These are phyloP conservation scores for Ascodesmis nigricans DNA, from an alignment of 495 filamentous ascomycete genomes.

Conservation along the genomic window DNA sequence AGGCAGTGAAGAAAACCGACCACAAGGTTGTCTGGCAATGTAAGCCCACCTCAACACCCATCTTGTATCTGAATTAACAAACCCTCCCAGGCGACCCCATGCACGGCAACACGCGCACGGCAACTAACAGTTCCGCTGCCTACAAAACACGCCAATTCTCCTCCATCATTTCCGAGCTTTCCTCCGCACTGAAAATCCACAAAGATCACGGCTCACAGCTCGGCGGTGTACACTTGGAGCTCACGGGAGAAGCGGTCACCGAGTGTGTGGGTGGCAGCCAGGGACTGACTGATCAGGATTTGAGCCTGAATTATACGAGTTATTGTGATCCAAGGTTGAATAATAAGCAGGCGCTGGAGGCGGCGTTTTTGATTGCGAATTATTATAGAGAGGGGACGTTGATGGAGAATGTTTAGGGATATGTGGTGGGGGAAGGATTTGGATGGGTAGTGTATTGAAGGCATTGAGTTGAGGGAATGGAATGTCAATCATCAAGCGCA, in stretches of 20 bases:
- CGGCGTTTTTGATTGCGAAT: slow-evolving; percentile 81
- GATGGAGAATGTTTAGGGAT: too few species aligned
- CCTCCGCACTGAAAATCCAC: slow-evolving; percentile 60
- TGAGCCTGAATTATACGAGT: slow-evolving; percentile 71
- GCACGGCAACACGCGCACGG: slow-evolving; percentile 65
- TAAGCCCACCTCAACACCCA: not conserved
- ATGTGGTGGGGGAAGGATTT: too few species aligned
- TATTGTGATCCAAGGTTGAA: slow-evolving; percentile 92
- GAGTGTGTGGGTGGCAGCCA: slow-evolving; percentile 87
- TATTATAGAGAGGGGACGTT: slow-evolving; percentile 36
- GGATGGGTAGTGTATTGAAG: too few species aligned
- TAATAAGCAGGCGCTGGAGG: slow-evolving; percentile 89
- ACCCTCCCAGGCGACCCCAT: slow-evolving; percentile 69
- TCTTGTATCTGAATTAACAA: not conserved
- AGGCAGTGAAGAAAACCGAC: slow-evolving; percentile 52
- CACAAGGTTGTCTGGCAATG: slow-evolving; percentile 82
- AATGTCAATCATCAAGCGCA: too few species aligned
- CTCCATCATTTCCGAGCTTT: slow-evolving; percentile 66
- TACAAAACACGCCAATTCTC: slow-evolving; percentile 80
- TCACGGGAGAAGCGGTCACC: slow-evolving; percentile 89
- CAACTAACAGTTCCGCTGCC: slow-evolving; percentile 33
- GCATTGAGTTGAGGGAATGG: too few species aligned
- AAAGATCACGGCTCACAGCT: slow-evolving; percentile 60
- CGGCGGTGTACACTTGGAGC: slow-evolving; percentile 82
- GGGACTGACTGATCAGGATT: slow-evolving; percentile 64